These are phyloP conservation scores for Prillingera fragicola DNA, from an alignment of 1,284 basidiomycete species.

Conservation along the genomic window DNA sequence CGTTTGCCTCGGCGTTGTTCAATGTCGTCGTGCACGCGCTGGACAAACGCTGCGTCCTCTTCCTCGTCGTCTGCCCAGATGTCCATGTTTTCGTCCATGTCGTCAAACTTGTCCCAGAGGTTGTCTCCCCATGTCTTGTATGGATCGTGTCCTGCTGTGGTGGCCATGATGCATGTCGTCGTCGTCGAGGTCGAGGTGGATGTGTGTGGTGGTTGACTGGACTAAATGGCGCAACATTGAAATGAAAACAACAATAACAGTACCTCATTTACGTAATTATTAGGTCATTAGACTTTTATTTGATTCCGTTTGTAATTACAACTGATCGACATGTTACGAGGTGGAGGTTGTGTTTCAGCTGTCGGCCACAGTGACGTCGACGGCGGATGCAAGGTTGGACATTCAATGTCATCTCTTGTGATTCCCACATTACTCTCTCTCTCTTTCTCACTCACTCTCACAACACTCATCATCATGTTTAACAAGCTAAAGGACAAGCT, in stretches of 20 bases:
- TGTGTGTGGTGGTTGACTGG: not conserved
- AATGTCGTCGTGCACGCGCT: not conserved
- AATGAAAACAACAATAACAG: not conserved
- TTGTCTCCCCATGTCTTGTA: not conserved
- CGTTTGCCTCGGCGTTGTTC: not conserved
- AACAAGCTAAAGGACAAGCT: too few relatives aligned
- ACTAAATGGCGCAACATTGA: not conserved
- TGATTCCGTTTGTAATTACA: too few relatives aligned
- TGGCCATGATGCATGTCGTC: not conserved
- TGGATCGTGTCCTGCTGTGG: not conserved
- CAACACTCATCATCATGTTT: too few relatives aligned
- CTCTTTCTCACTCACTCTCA: too few relatives aligned
- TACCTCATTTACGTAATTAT: too few relatives aligned
- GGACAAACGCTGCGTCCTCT: slow-evolving; percentile 3
- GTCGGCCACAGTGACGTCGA: too few relatives aligned
- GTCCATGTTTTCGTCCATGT: slow-evolving; percentile 2
- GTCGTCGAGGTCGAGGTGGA: not conserved
- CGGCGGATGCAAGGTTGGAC: too few relatives aligned
- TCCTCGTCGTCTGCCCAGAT: slow-evolving; percentile 1
- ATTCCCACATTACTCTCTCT: too few relatives aligned
- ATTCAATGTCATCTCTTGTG: too few relatives aligned
- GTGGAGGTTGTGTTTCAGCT: too few relatives aligned
- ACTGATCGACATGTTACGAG: too few relatives aligned
- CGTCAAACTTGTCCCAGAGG: slow-evolving; percentile 9
- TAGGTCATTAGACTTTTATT: too few relatives aligned